These are phyloP conservation scores for Colletotrichum sansevieriae DNA, from an alignment of 2,329 filamentous ascomycete species.

Conservation along the genomic window DNA sequence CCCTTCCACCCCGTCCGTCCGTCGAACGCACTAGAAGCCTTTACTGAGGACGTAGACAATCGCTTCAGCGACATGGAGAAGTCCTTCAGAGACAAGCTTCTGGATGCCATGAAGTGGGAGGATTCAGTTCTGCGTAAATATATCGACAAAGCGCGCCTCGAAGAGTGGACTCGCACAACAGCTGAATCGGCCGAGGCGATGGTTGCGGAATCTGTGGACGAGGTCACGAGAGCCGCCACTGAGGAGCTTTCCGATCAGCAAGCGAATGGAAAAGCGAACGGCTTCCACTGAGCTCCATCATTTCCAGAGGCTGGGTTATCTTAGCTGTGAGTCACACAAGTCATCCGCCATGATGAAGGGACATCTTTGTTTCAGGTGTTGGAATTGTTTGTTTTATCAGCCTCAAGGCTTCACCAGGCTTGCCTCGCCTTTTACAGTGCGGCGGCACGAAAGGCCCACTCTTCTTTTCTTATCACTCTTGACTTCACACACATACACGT, in stretches of 20 bases:
- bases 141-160: constrained; percentile 76
- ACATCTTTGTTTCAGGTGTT: constrained; percentile 5
- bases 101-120: constrained; percentile 80
- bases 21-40: constrained; percentile 69
- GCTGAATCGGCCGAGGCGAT: constrained; percentile 54
- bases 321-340: constrained; percentile 6
- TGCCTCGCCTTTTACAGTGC: constrained; percentile 13
- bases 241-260: constrained; percentile 23
- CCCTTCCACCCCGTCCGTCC: constrained; percentile 63
- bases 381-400: constrained; percentile 16
- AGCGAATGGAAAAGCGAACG: constrained; percentile 41
- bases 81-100: constrained; percentile 74
- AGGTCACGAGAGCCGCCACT: constrained; percentile 40
- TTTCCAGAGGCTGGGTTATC: not conserved
- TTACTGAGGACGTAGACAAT: constrained; percentile 71
- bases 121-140: constrained; percentile 74
- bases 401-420: constrained; percentile 1
- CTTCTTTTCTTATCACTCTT: constrained; percentile 13
- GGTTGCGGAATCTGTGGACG: constrained; percentile 51
- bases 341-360: constrained; percentile 8
- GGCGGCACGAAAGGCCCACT: constrained; percentile 6
- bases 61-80: constrained; percentile 72
- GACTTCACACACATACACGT: constrained; percentile 3
- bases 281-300: constrained; percentile 23
- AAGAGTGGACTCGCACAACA: constrained; percentile 71